Evolutionary conservation across 495 filamentous ascomycete species (phyloP).

Genomic region (Penicillium coprophilum): DNA sequence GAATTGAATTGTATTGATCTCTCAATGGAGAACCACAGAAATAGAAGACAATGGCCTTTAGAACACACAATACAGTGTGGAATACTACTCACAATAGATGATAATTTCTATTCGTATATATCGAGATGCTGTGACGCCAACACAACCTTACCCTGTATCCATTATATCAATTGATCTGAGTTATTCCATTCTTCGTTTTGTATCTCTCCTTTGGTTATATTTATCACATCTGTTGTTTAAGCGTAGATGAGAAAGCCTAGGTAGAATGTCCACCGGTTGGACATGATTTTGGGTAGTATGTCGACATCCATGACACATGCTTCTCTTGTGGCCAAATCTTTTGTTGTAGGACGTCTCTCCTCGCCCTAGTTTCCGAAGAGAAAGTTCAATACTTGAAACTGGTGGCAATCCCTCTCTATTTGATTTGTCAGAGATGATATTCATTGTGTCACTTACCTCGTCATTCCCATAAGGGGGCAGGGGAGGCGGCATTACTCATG

Average conservation of each 20-base stretch:
- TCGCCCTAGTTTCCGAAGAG: too few relatives aligned
- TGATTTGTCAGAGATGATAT: not conserved
- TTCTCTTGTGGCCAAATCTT: too few relatives aligned
- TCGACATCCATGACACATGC: too few relatives aligned
- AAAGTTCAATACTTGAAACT: too few relatives aligned
- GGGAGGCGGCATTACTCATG: not conserved
- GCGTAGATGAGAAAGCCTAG: too few relatives aligned
- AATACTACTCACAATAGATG: not conserved
- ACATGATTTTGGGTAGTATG: too few relatives aligned
- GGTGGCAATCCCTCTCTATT: too few relatives aligned
- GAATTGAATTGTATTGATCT: not conserved
- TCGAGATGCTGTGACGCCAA: not conserved
- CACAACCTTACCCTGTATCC: not conserved
- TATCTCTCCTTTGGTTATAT: too few relatives aligned
- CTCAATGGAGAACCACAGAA: not conserved
- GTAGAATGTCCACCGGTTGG: too few relatives aligned
- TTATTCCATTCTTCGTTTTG: too few relatives aligned
- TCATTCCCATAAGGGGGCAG: not conserved
- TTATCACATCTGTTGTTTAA: too few relatives aligned
- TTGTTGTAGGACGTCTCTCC: too few relatives aligned
- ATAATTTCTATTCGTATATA: not conserved
- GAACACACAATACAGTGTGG: not conserved
- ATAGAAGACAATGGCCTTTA: not conserved
- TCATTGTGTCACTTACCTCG: not conserved
- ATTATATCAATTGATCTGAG: not conserved